These are phyloP conservation scores for Aspergillus uvarum DNA, from an alignment of 2,329 filamentous ascomycete genomes.

Conservation along the genomic window DNA sequence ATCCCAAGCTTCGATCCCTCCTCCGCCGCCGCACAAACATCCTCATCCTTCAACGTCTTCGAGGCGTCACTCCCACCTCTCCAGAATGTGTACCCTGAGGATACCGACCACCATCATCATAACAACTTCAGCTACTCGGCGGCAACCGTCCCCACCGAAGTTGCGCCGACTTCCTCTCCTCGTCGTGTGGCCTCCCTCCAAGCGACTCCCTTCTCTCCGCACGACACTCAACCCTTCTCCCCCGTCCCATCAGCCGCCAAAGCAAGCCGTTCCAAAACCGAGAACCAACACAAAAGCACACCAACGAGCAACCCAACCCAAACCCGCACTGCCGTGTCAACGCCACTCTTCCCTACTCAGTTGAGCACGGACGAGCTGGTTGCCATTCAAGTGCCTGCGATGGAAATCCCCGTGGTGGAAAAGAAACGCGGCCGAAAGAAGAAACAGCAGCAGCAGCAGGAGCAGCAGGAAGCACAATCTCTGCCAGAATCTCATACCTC, in stretches of 20 bases:
- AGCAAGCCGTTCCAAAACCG: slow-evolving; percentile 25
- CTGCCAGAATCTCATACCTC: background rate
- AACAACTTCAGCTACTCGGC: slow-evolving; percentile 14
- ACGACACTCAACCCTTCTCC: slow-evolving; percentile 43
- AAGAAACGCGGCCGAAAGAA: slow-evolving; percentile 33
- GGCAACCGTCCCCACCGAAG: slow-evolving; percentile 8
- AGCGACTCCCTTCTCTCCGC: slow-evolving; percentile 32
- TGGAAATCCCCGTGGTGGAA: slow-evolving; percentile 18
- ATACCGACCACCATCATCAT: slow-evolving; percentile 13
- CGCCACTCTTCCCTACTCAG: slow-evolving; percentile 26
- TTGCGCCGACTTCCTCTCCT: slow-evolving; percentile 13
- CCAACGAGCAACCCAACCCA: slow-evolving; percentile 5
- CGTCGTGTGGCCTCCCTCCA: slow-evolving; percentile 30
- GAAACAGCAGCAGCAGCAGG: slow-evolving; percentile 19
- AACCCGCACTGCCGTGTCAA: slow-evolving; percentile 27
- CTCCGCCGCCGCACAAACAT: background rate
- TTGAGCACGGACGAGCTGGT: slow-evolving; percentile 15
- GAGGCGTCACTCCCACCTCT: slow-evolving; percentile 22
- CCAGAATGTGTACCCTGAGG: background rate
- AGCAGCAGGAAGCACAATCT: background rate
- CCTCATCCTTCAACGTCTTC: slow-evolving; percentile 24
- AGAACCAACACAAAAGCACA: slow-evolving; percentile 7
- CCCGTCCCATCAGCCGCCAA: slow-evolving; percentile 30
- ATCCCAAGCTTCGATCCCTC: slow-evolving; percentile 8
- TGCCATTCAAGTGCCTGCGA: background rate